Evolutionary conservation across 2,329 filamentous ascomycete species (phyloP).

Genomic region (Metarhizium guizhouense): DNA sequence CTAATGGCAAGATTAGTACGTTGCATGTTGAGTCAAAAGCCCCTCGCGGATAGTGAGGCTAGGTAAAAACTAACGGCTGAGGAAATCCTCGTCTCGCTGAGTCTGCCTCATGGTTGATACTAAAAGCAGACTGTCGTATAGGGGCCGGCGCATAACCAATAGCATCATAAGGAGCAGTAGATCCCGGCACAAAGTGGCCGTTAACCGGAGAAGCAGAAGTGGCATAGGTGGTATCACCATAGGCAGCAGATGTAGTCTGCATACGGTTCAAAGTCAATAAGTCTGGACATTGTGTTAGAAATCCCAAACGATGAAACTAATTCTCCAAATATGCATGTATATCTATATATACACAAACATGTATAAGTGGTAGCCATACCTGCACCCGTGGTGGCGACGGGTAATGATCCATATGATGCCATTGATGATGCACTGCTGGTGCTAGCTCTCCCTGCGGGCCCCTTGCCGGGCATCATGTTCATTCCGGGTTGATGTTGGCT

Average conservation of each 20-base stretch:
- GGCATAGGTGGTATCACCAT: slow-evolving; percentile 61
- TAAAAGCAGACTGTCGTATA: slow-evolving; percentile 45
- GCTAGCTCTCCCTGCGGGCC: slow-evolving; percentile 42
- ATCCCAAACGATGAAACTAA: slow-evolving; percentile 25
- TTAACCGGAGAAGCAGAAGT: slow-evolving; percentile 58
- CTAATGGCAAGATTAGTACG: neutral
- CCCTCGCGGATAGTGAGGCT: neutral
- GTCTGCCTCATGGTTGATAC: slow-evolving; percentile 48
- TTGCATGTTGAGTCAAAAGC: neutral
- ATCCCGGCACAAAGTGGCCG: slow-evolving; percentile 53
- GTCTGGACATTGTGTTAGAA: slow-evolving; percentile 64
- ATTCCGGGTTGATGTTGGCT: slow-evolving; percentile 37
- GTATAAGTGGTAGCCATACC: slow-evolving; percentile 34
- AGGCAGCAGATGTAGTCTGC: slow-evolving; percentile 53
- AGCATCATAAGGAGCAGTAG: slow-evolving; percentile 62
- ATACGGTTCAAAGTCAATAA: slow-evolving; percentile 60
- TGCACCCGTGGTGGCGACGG: slow-evolving; percentile 65
- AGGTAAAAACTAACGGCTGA: slow-evolving; percentile 60
- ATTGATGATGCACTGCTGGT: slow-evolving; percentile 50
- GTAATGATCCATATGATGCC: slow-evolving; percentile 63
- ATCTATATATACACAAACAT: neutral
- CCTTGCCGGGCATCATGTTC: slow-evolving; percentile 41
- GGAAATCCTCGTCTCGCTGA: slow-evolving; percentile 58
- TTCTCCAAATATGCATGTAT: no score
- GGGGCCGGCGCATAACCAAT: slow-evolving; percentile 65